Base-by-base conservation (phyloP, 2,329 filamentous ascomycete genomes). In the Fusarium albidum region DNA sequence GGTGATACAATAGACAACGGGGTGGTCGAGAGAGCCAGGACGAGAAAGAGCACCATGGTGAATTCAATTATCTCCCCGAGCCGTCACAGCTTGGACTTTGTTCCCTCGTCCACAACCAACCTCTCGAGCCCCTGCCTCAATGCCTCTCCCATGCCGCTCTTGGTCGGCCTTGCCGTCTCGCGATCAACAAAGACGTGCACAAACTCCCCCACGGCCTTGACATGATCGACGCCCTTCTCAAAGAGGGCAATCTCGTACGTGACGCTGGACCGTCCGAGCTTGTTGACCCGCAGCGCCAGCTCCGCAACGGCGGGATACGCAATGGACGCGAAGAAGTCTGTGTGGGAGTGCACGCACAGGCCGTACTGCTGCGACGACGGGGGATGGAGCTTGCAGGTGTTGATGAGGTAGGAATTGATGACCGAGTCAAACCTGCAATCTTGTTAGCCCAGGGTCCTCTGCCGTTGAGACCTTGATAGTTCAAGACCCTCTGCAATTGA, bases 231-330 rank as follows among this genome's bases (percentile, higher is more conserved):
- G 0, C 88, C 91, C 54, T 84, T 81, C 69, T 91, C 87, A 67
- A 97, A 98, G 2, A 98, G 81, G 0, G 87, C 95, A 52, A 96
- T 85, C 70, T 98, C 94, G 69, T 96, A 98, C 11, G 86, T 90
- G 9, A 96, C 92, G 67, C 92, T 96, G 21, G 90, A 92, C 63
- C 85, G 90, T 5, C 93, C 92, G 8, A 98, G 81, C 72, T 89
- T 93, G 63, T 89, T 90, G 29, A 96, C 92, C 11, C 92, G 83
- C 35, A 98, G 74, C 1, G 87, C 91, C 5, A 97, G 80, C 64
- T 97, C 91, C 1, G 96, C 83, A 4, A 92, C 81, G 29, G 89
- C 87, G 1, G 94, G 94, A 66, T 94, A 97, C 4, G 88, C 84
- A 34, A 95, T 86, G 1, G 90, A 88, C 0, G 87, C 85, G 68